phyloP scores from a whole-genome alignment of 768 basidiomycete genomes.

The Cubamyces lactineus region DNA sequence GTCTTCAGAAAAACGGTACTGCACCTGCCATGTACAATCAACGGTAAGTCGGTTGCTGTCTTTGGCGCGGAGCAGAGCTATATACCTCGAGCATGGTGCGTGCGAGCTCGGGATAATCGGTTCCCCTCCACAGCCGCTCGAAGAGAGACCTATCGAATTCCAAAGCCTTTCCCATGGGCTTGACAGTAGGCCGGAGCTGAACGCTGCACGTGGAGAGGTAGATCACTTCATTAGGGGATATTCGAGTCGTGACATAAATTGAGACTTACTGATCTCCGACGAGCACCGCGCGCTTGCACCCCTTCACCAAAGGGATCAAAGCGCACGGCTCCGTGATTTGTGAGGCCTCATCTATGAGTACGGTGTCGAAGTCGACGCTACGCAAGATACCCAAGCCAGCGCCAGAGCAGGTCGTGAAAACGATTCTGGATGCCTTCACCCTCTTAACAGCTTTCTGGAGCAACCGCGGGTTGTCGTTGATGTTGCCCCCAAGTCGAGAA shows the following conservation, averaged over 20 bases:
- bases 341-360: constrained; percentile 71
- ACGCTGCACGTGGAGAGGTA: constrained; percentile 43
- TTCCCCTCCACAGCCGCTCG: constrained; percentile 57
- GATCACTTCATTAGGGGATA: not conserved
- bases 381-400: constrained; percentile 62
- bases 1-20: constrained; percentile 64
- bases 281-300: constrained; percentile 56
- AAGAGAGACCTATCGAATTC: constrained; percentile 64
- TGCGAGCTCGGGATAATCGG: constrained; percentile 38
- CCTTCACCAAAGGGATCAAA: constrained; percentile 70
- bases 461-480: constrained; percentile 59
- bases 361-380: constrained; percentile 59
- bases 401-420: constrained; percentile 70
- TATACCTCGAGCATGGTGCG: constrained; percentile 66
- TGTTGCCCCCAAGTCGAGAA: constrained; percentile 63
- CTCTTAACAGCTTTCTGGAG: constrained; percentile 62
- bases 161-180: constrained; percentile 57
- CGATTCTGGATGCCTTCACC: constrained; percentile 56
- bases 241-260: not conserved
- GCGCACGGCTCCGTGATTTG: constrained; percentile 70
- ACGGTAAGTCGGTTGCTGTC: not conserved
- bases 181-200: constrained; percentile 67
- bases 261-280: constrained; percentile 70
- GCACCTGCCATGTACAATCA: constrained; percentile 41
- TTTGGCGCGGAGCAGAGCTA: not conserved